Conservation (phyloP, 768 basidiomycete species). For the Leccinum ochraceum region DNA sequence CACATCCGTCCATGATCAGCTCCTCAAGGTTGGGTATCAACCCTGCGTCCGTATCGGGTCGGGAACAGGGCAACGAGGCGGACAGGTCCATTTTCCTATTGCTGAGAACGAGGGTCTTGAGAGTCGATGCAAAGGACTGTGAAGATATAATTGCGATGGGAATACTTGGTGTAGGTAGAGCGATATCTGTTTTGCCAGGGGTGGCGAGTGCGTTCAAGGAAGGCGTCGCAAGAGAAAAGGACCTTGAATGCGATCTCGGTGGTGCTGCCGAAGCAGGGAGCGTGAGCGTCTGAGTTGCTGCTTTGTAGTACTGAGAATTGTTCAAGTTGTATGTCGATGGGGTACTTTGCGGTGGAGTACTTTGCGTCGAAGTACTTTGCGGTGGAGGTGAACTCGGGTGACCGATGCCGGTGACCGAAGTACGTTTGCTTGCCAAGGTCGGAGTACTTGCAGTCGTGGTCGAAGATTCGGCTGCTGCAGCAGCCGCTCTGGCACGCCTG, state of each 20-base stretch:
- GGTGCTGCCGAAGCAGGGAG: constrained; percentile 64
- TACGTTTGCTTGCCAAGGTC: constrained; percentile 20
- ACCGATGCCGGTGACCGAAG: constrained; percentile 21
- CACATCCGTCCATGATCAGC: constrained; percentile 72
- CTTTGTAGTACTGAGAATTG: constrained; percentile 61
- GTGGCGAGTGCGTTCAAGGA: constrained; percentile 10
- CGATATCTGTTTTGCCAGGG: constrained; percentile 41
- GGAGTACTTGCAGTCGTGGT: constrained; percentile 13
- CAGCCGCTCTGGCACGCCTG: constrained; percentile 56
- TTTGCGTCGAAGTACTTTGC: constrained; percentile 21
- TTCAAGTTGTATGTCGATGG: constrained; percentile 37
- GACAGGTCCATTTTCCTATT: constrained; percentile 69
- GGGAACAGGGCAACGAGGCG: constrained; percentile 50
- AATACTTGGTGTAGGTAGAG: constrained; percentile 65
- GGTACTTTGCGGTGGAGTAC: constrained; percentile 21
- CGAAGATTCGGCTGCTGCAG: constrained; percentile 36
- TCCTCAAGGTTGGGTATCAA: constrained; percentile 73
- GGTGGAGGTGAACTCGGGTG: constrained; percentile 29
- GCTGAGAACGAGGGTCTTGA: constrained; percentile 58
- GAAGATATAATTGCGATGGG: constrained; percentile 62
- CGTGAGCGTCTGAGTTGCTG: constrained; percentile 56
- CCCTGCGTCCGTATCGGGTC: constrained; percentile 32
- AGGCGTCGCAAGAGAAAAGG: constrained; percentile 55
- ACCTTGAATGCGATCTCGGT: constrained; percentile 52
- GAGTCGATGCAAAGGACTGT: constrained; percentile 60